Evolutionary conservation across 164 flowering plant genomes (phyloP), one percentile per base, ranked within the genome.

Genomic region (Paratinospora sagittata): DNA sequence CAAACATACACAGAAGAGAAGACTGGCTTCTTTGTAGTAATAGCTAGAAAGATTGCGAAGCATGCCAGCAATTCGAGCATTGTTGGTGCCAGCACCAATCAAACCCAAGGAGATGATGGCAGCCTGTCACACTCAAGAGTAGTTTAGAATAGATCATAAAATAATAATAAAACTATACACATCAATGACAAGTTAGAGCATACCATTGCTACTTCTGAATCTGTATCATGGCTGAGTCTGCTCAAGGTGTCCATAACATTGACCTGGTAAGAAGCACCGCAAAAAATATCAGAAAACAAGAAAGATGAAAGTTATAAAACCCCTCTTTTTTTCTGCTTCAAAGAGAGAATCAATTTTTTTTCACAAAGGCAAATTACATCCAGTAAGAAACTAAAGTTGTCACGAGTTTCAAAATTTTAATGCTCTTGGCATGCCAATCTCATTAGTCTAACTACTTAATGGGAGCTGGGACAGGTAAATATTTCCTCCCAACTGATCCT

Each of bases 41-140:
- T 96, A 96, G 76, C 97, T 93, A 8, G 99, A 96, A 67, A 96
- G 93, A 67, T 91, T 93, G 27, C 99, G 95, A 72, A 96, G 98
- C 97, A 96, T 91, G 80, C 96, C 97, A 74, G 99, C 99, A 52
- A 96, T 88, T 66, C 98, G 83, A 41, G 97, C 99, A 86, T 96
- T 96, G 79, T 96, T 96, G 64, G 99, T 96, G 55, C 99, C 99
- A 9, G 99, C 95, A 75, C 99, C 98, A 27, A 93, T 93, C 81
- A 96, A 81, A 49, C 98, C 99, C 71, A 96, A 77, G n/a, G 99
- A 86, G 27, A 96, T 87, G 55, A 88, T 85, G 47, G 99, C 99
- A 27, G 99, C 92, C 97, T 95, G 89, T 57, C 78, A 23, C 77
- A 63, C 26, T 30, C 41, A 72, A 33, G n/a, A 63, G 27, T 21